phyloP scores from a whole-genome alignment of 2,329 filamentous ascomycete genomes.

The Septoria petroselini region DNA sequence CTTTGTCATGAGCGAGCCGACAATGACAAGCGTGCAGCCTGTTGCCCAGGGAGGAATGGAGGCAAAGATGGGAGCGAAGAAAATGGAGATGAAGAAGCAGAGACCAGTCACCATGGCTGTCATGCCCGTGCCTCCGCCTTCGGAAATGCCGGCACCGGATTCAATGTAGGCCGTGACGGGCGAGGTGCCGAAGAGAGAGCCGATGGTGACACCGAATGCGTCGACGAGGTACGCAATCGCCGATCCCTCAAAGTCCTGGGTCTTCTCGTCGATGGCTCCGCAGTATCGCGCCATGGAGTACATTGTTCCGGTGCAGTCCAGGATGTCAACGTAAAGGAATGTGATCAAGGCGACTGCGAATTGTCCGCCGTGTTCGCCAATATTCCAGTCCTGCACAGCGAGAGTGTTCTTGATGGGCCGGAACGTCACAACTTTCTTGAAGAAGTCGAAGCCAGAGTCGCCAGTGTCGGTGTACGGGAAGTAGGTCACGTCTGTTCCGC shows the following conservation, averaged over 20 bases:
- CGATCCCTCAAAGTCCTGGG: constrained; percentile 83
- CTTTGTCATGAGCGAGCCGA: constrained; percentile 82
- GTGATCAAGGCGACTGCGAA: constrained; percentile 83
- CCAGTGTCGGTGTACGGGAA: constrained; percentile 72
- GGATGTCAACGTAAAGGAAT: constrained; percentile 86
- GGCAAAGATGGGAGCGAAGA: constrained; percentile 87
- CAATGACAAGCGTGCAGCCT: constrained; percentile 80
- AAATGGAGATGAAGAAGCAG: constrained; percentile 82
- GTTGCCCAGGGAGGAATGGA: constrained; percentile 88
- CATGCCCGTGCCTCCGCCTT: constrained; percentile 81
- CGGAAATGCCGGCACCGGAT: constrained; percentile 84
- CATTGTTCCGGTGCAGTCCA: constrained; percentile 80
- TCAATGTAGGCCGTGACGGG: constrained; percentile 80
- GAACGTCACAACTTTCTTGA: constrained; percentile 82
- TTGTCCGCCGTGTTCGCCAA: constrained; percentile 65
- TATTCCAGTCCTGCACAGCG: constrained; percentile 69
- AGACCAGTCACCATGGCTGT: constrained; percentile 74
- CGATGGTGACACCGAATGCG: constrained; percentile 75
- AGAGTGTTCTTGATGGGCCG: constrained; percentile 70
- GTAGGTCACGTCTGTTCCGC: constrained; percentile 70
- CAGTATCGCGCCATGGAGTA: constrained; percentile 88
- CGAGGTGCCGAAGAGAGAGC: constrained; percentile 71
- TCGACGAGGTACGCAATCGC: constrained; percentile 81
- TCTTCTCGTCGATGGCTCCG: constrained; percentile 73
- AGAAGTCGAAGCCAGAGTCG: constrained; percentile 73